Evolutionary conservation across 306 rosid genomes (phyloP).

Genomic region (Castanea sativa): DNA sequence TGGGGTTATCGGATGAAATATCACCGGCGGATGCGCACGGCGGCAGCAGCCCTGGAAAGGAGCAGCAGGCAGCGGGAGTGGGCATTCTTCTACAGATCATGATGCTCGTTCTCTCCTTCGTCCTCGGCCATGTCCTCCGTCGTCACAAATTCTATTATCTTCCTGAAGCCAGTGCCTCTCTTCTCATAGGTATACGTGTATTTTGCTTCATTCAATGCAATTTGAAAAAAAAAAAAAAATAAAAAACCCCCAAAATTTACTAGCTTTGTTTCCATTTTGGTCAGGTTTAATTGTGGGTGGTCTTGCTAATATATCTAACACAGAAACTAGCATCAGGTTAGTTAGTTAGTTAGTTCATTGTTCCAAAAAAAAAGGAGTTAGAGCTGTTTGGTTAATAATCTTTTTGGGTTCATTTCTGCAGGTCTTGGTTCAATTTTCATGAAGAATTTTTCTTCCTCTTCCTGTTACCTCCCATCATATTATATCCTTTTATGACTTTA

Average conservation of each 20-base stretch:
- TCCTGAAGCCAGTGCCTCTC: constrained; percentile 99
- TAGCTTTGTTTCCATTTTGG: not conserved
- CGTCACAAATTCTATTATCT: constrained; percentile 82
- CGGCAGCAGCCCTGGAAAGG: constrained; percentile 67
- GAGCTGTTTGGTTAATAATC: constrained; percentile 13
- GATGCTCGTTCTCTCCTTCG: constrained; percentile 96
- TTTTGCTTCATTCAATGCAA: no score
- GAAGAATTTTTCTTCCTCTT: constrained; percentile 97
- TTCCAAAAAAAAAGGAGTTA: no score
- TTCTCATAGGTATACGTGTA: constrained; percentile 64
- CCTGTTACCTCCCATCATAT: constrained; percentile 96
- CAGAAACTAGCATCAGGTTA: constrained; percentile 85
- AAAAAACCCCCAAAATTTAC: no score
- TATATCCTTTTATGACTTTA: constrained; percentile 57
- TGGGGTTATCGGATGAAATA: constrained; percentile 61
- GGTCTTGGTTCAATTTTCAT: constrained; percentile 98
- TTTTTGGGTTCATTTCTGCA: constrained; percentile 31
- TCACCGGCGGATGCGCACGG: constrained; percentile 64
- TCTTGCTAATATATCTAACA: constrained; percentile 86
- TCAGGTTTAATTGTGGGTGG: constrained; percentile 88
- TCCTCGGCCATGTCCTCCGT: constrained; percentile 96
- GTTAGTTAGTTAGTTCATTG: no score
- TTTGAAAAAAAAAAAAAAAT: no score
- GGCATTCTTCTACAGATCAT: constrained; percentile 99
- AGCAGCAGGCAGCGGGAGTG: constrained; percentile 98